These are phyloP conservation scores for Waltiozyma sp. DNA, from an alignment of 1,139 yeast genomes.

Conservation along the genomic window DNA sequence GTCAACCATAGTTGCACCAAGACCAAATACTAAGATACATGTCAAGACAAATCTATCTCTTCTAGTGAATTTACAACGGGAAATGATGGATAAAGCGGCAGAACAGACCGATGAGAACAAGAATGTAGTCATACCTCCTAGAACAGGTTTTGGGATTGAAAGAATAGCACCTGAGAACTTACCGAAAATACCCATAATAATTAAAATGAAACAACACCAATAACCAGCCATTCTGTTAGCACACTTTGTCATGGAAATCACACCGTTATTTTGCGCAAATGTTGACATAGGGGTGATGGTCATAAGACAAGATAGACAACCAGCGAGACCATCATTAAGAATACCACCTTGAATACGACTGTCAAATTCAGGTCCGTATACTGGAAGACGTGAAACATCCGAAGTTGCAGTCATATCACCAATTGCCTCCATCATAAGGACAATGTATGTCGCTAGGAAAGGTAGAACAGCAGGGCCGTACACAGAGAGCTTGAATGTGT, in stretches of 20 bases:
- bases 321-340: slow-evolving; percentile 66
- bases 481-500: slow-evolving; percentile 61
- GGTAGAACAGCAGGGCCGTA: slow-evolving; percentile 84
- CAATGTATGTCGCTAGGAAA: slow-evolving; percentile 72
- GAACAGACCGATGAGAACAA: slow-evolving; percentile 80
- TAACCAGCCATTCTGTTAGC: slow-evolving; percentile 80
- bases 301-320: slow-evolving; percentile 61
- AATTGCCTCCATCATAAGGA: slow-evolving; percentile 81
- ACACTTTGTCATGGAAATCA: slow-evolving; percentile 81
- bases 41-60: slow-evolving; percentile 81
- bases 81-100: slow-evolving; percentile 72
- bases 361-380: slow-evolving; percentile 71
- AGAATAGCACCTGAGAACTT: slow-evolving; percentile 85
- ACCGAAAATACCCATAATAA: slow-evolving; percentile 77
- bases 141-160: slow-evolving; percentile 71
- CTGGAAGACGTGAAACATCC: slow-evolving; percentile 75
- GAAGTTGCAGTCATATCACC: slow-evolving; percentile 92
- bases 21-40: slow-evolving; percentile 62
- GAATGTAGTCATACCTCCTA: slow-evolving; percentile 91
- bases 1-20: slow-evolving; percentile 68
- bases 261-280: slow-evolving; percentile 92
- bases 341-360: slow-evolving; percentile 87
- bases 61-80: slow-evolving; percentile 68
- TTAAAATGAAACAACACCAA: slow-evolving; percentile 77
- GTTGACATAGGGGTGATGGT: slow-evolving; percentile 78